phyloP scores from a whole-genome alignment of 2,329 filamentous ascomycete species.

The Westerdykella ornata region DNA sequence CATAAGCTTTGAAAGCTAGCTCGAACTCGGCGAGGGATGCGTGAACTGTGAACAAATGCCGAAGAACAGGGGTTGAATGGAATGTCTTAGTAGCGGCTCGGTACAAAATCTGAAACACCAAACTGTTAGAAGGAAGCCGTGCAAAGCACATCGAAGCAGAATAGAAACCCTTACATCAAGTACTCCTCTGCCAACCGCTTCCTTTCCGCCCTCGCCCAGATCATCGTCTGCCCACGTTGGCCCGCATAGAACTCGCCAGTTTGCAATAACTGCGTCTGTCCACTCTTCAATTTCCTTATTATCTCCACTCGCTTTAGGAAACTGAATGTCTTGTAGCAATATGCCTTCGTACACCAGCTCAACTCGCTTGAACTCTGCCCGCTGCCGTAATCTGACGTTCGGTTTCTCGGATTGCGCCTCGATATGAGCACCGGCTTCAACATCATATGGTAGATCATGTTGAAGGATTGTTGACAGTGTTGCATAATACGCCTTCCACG shows the following conservation, averaged over 20 bases:
- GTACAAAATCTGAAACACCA: constrained; percentile 63
- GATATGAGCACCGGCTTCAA: constrained; percentile 35
- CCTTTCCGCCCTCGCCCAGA: constrained; percentile 72
- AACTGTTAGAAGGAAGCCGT: constrained; percentile 2
- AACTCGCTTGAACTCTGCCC: constrained; percentile 69
- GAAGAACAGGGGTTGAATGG: constrained; percentile 82
- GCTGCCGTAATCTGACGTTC: constrained; percentile 45
- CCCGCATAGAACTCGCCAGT: constrained; percentile 79
- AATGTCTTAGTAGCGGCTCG: constrained; percentile 88
- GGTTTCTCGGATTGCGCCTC: constrained; percentile 14
- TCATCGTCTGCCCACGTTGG: constrained; percentile 74
- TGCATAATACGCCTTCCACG: constrained; percentile 83
- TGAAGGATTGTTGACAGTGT: constrained; percentile 71
- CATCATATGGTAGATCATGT: constrained; percentile 53
- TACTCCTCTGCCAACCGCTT: constrained; percentile 65
- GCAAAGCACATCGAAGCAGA: background rate
- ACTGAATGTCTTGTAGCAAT: constrained; percentile 69
- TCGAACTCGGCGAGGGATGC: constrained; percentile 85
- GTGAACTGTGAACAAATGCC: constrained; percentile 82
- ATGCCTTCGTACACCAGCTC: constrained; percentile 74
- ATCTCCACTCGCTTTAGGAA: constrained; percentile 74
- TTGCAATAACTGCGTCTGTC: constrained; percentile 69
- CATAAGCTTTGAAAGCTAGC: constrained; percentile 80
- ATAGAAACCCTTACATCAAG: constrained; percentile 51
- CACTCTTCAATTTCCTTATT: constrained; percentile 77